Conservation (phyloP, 1,284 basidiomycete species). For the Apiotrichum siamense region DNA sequence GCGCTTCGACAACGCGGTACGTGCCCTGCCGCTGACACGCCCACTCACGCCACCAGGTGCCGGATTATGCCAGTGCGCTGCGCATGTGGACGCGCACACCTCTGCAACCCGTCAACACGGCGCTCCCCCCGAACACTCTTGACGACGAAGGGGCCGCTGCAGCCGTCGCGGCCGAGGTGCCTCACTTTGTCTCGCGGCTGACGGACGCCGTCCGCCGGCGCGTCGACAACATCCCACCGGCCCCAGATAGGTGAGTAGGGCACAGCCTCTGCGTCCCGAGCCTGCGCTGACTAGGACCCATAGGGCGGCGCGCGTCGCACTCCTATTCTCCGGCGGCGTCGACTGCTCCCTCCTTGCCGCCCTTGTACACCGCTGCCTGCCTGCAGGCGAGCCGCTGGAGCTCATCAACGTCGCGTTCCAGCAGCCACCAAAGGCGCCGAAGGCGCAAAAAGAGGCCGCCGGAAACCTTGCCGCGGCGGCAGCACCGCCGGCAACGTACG, state of each 20-base stretch:
- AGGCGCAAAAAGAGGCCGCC: conserved; percentile 2
- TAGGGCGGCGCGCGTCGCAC: conserved; percentile 61
- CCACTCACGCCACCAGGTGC: too few relatives aligned
- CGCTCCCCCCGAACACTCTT: conserved; percentile 11
- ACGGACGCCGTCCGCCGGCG: conserved; percentile 45
- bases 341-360: conserved; percentile 82
- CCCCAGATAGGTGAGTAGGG: not conserved
- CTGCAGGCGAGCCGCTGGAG: conserved; percentile 74
- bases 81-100: not conserved
- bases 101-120: not conserved
- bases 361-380: conserved; percentile 69
- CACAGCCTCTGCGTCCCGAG: not conserved
- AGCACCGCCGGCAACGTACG: conserved; percentile 36
- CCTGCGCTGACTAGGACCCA: not conserved
- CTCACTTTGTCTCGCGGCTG: conserved; percentile 40
- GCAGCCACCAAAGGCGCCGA: conserved; percentile 69
- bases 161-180: conserved; percentile 21
- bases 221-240: conserved; percentile 48
- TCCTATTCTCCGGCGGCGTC: conserved; percentile 94
- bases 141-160: not conserved
- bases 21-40: not conserved
- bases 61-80: too few relatives aligned
- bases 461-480: not conserved
- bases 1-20: not conserved
- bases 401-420: conserved; percentile 94